These are phyloP conservation scores for Dioscorea zingiberensis DNA, from an alignment of 106 monocot genomes.

Conservation along the genomic window DNA sequence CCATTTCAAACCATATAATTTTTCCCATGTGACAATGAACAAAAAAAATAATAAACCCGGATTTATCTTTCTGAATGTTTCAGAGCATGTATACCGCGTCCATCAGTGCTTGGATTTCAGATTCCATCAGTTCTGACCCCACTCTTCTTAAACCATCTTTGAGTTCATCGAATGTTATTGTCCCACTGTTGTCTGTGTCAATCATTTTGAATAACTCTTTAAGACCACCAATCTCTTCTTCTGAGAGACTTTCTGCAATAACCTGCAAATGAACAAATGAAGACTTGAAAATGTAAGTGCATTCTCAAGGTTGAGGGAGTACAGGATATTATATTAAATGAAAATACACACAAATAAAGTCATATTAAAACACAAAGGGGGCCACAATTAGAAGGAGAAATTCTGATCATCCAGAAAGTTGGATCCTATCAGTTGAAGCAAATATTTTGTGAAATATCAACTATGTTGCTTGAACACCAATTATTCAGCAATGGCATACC, in stretches of 20 bases:
- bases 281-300: no score
- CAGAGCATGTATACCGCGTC: constrained; percentile 30
- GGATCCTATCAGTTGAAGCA: no score
- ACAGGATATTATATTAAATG: no score
- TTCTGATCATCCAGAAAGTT: no score
- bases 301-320: no score
- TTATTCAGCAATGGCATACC: no score
- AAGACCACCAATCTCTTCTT: constrained; percentile 89
- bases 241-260: constrained; percentile 84
- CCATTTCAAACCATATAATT: background rate
- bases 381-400: no score
- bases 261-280: constrained; percentile 61
- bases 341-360: no score
- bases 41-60: background rate
- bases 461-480: no score
- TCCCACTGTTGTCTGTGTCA: constrained; percentile 75
- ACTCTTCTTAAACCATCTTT: constrained; percentile 68
- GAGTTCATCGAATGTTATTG: constrained; percentile 80
- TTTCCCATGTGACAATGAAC: background rate
- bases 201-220: constrained; percentile 77
- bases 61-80: no score
- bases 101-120: constrained; percentile 75
- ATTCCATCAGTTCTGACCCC: constrained; percentile 54
- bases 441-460: no score
- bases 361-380: no score